phyloP scores from a whole-genome alignment of 441 rosid genomes.

The Erodium moschatum region DNA sequence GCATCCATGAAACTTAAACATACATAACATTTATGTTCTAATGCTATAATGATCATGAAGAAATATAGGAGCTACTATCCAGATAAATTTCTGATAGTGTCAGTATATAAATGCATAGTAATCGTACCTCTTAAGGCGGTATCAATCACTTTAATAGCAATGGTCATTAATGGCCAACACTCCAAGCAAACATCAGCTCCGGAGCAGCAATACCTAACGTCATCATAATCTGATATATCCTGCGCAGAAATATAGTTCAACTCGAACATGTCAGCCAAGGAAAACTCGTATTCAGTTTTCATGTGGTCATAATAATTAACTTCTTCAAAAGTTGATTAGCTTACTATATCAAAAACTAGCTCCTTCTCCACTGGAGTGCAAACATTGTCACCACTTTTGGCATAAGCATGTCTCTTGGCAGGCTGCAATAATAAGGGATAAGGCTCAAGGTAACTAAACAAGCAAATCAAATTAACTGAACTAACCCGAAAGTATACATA shows the following conservation, averaged over 20 bases:
- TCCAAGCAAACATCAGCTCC: constrained; percentile 87
- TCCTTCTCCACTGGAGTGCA: constrained; percentile 87
- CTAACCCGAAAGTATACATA: background rate
- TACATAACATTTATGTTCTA: background rate
- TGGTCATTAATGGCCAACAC: constrained; percentile 93
- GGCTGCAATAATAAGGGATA: constrained; percentile 41
- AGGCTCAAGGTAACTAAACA: constrained; percentile 3
- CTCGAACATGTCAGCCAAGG: constrained; percentile 23
- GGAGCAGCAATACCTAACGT: constrained; percentile 83
- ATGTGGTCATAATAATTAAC: background rate
- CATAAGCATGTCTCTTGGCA: constrained; percentile 68
- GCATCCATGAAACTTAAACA: background rate
- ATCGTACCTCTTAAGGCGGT: constrained; percentile 61
- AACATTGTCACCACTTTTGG: constrained; percentile 59
- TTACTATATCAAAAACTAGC: constrained; percentile 77
- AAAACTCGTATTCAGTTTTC: background rate
- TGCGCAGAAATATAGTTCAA: constrained; percentile 26
- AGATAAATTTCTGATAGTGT: background rate
- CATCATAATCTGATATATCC: constrained; percentile 94
- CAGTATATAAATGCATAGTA: background rate
- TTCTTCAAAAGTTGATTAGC: constrained; percentile 21
- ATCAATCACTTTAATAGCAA: constrained; percentile 86
- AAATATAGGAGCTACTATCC: background rate
- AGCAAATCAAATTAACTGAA: background rate
- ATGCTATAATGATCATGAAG: no score